phyloP scores from a whole-genome alignment of 768 basidiomycete species.

The Hericium rajendrae region DNA sequence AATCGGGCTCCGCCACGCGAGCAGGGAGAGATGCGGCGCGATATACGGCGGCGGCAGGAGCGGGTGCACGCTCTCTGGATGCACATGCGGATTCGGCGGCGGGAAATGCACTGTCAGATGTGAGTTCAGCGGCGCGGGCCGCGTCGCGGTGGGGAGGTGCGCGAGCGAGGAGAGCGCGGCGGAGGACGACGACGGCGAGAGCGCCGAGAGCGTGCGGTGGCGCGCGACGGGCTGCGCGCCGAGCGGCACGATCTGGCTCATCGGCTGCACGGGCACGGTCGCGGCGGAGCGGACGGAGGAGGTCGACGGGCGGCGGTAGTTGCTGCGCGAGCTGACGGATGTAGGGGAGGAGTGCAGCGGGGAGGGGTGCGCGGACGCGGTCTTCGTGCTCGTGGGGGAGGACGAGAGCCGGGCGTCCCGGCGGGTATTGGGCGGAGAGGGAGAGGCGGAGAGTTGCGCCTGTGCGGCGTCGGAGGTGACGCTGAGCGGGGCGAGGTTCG shows the following conservation, averaged over 20 bases:
- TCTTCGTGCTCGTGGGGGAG: constrained; percentile 31
- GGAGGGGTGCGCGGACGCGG: constrained; percentile 20
- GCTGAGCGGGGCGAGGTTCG: constrained; percentile 48
- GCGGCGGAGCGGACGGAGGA: constrained; percentile 52
- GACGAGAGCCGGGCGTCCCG: constrained; percentile 11
- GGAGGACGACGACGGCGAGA: constrained; percentile 20
- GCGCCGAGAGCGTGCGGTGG: constrained; percentile 22
- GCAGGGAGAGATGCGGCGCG: constrained; percentile 59
- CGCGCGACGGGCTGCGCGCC: constrained; percentile 17
- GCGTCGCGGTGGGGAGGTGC: constrained; percentile 26
- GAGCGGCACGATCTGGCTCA: constrained; percentile 1
- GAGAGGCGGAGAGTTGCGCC: constrained; percentile 30
- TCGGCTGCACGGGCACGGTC: constrained; percentile 40
- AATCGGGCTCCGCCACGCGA: constrained; percentile 55
- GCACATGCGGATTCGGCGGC: constrained; percentile 40
- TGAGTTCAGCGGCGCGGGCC: constrained; percentile 19
- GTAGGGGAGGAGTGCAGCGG: constrained; percentile 17
- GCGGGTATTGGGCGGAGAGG: constrained; percentile 19
- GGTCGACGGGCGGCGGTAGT: constrained; percentile 40
- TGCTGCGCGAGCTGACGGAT: constrained; percentile 18
- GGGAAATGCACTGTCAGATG: constrained; percentile 55
- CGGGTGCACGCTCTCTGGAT: constrained; percentile 56
- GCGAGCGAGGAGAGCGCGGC: constrained; percentile 25
- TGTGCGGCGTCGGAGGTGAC: constrained; percentile 42
- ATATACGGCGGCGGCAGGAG: constrained; percentile 66